phyloP scores from a whole-genome alignment of 179 eudicot genomes.

The Amaranthus tricolor region DNA sequence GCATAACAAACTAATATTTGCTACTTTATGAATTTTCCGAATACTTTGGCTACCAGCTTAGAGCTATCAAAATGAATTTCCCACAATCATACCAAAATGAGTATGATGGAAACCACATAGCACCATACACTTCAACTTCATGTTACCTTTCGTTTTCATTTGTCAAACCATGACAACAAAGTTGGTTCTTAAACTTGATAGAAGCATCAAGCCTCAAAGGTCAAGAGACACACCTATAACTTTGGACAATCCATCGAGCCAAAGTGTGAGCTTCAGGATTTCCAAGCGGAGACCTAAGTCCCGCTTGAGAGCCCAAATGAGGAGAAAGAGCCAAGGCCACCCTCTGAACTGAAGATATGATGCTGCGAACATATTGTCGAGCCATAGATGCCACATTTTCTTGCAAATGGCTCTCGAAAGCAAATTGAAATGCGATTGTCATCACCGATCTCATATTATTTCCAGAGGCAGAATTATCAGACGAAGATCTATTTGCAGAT shows the following conservation, averaged over 20 bases:
- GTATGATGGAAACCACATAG: background rate
- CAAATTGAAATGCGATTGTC: constrained; percentile 90
- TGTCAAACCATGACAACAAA: background rate
- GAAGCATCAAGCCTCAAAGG: background rate
- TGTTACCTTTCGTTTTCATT: background rate
- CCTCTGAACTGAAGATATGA: constrained; percentile 84
- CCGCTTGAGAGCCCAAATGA: constrained; percentile 48
- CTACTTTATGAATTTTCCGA: no score
- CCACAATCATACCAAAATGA: no score
- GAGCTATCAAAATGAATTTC: no score
- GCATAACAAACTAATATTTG: no score
- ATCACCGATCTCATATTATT: constrained; percentile 67
- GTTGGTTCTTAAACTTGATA: background rate
- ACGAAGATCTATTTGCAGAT: constrained; percentile 47
- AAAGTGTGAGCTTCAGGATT: constrained; percentile 82
- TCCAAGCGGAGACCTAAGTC: constrained; percentile 56
- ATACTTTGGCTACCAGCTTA: no score
- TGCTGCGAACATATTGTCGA: constrained; percentile 77
- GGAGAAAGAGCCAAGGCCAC: constrained; percentile 86
- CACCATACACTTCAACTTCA: background rate
- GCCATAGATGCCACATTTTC: constrained; percentile 86
- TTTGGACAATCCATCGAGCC: constrained; percentile 75
- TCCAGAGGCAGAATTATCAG: constrained; percentile 36
- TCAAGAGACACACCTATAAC: constrained; percentile 51
- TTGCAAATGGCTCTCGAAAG: constrained; percentile 88